Evolutionary conservation across 2,329 filamentous ascomycete genomes (phyloP).

Genomic region (Chaetomium sp.): DNA sequence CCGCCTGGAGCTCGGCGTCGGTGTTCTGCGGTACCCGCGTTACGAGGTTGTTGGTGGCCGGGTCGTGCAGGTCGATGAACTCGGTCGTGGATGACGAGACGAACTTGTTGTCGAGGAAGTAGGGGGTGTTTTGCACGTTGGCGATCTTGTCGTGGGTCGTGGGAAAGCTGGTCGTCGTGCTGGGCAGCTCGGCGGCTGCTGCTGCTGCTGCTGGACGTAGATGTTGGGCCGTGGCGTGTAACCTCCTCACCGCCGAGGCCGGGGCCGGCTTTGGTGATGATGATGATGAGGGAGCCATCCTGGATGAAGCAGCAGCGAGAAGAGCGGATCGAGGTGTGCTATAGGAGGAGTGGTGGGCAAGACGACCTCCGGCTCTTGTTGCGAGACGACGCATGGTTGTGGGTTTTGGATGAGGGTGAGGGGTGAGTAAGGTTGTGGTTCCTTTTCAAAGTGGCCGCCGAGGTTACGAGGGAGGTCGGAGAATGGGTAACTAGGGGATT

Average conservation of each 20-base stretch:
- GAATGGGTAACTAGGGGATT: not conserved
- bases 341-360: conserved; percentile 19
- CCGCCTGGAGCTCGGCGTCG: conserved; percentile 66
- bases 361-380: conserved; percentile 34
- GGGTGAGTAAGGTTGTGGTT: conserved; percentile 1
- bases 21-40: conserved; percentile 79
- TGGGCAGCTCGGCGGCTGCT: conserved; percentile 41
- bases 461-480: no score
- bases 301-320: conserved; percentile 16
- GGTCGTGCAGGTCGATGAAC: conserved; percentile 76
- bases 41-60: conserved; percentile 78
- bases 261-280: conserved; percentile 28
- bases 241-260: conserved; percentile 41
- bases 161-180: conserved; percentile 56
- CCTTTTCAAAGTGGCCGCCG: no score
- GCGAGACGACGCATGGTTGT: conserved; percentile 42
- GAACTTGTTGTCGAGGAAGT: conserved; percentile 79
- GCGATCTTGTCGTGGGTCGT: conserved; percentile 65
- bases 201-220: conserved; percentile 46
- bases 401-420: conserved; percentile 4
- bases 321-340: conserved; percentile 17
- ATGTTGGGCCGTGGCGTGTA: conserved; percentile 52
- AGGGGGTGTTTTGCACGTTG: conserved; percentile 64
- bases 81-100: conserved; percentile 58
- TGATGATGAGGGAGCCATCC: conserved; percentile 32